Percentiles rank a stretch among this genome's conserved stretches.
phyloP scores from a whole-genome alignment of 495 filamentous ascomycete species.

The Penicillium cosmopolitanum region DNA sequence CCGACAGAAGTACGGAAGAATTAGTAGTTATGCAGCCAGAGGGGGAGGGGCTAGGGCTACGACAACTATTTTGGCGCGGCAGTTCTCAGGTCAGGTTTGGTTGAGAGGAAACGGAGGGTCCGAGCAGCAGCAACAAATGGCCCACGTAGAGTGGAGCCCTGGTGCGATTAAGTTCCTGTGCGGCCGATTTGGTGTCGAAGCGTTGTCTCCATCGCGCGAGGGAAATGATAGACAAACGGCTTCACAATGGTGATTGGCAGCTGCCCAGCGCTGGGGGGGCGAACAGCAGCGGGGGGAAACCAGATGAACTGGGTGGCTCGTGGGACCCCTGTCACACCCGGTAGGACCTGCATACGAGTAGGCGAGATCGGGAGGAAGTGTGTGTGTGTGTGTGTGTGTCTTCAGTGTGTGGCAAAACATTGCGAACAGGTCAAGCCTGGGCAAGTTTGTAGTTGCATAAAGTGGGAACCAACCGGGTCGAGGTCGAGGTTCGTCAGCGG shows the following conservation, averaged over 20 bases:
- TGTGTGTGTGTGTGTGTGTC: not conserved
- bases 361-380: not conserved
- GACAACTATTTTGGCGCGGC: conserved; percentile 1
- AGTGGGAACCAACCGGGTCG: not conserved
- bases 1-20: not conserved
- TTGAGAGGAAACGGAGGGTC: conserved; percentile 5
- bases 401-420: not conserved
- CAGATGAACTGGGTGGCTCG: conserved; percentile 13
- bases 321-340: conserved; percentile 18
- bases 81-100: conserved; percentile 1
- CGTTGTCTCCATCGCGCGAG: conserved; percentile 8
- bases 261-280: not conserved
- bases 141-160: conserved; percentile 7
- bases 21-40: conserved; percentile 1
- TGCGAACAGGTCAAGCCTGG: conserved; percentile 1
- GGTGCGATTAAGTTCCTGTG: conserved; percentile 31
- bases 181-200: conserved; percentile 19
- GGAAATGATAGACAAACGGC: not conserved
- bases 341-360: not conserved
- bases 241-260: conserved; percentile 22
- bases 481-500: too few relatives aligned
- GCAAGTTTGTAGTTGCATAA: not conserved
- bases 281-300: conserved; percentile 20
- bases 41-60: not conserved
- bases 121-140: conserved; percentile 5